Evolutionary conservation across 345 rosid species (phyloP).

Genomic region (Clarkia xantiana): DNA sequence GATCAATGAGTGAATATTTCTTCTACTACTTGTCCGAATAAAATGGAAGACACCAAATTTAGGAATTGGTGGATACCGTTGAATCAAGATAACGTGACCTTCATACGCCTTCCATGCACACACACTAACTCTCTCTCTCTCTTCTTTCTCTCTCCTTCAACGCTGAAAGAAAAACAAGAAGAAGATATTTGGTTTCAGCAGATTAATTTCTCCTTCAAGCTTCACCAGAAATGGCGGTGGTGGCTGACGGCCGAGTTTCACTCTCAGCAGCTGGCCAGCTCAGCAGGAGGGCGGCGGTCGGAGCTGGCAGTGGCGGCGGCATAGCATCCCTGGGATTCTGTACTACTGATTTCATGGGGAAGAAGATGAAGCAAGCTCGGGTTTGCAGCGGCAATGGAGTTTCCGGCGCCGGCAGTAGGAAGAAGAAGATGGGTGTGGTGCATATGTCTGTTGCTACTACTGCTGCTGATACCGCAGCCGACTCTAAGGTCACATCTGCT

Average conservation of each 20-base stretch:
- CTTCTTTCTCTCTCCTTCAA: constrained; percentile 1
- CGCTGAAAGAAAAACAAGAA: constrained; percentile 1
- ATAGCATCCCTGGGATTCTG: constrained; percentile 18
- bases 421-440: constrained; percentile 9
- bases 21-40: background rate
- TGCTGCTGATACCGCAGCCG: constrained; percentile 22
- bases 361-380: constrained; percentile 22
- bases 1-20: background rate
- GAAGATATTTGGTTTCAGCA: constrained; percentile 1
- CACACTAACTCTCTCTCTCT: constrained; percentile 3
- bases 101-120: constrained; percentile 25
- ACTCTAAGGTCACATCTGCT: constrained; percentile 51
- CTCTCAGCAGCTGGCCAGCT: constrained; percentile 36
- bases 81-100: constrained; percentile 57
- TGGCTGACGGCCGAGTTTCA: constrained; percentile 49
- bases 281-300: constrained; percentile 17
- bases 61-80: constrained; percentile 51
- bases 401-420: background rate
- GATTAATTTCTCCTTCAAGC: constrained; percentile 9
- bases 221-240: constrained; percentile 30
- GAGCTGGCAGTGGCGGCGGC: constrained; percentile 22
- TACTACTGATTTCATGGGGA: constrained; percentile 71
- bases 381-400: constrained; percentile 10
- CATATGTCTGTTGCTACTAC: constrained; percentile 38
- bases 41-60: constrained; percentile 1